Evolutionary conservation across 345 rosid genomes (phyloP), one percentile per base, ranked within the genome.

Genomic region (Arabidopsis arenosa): DNA sequence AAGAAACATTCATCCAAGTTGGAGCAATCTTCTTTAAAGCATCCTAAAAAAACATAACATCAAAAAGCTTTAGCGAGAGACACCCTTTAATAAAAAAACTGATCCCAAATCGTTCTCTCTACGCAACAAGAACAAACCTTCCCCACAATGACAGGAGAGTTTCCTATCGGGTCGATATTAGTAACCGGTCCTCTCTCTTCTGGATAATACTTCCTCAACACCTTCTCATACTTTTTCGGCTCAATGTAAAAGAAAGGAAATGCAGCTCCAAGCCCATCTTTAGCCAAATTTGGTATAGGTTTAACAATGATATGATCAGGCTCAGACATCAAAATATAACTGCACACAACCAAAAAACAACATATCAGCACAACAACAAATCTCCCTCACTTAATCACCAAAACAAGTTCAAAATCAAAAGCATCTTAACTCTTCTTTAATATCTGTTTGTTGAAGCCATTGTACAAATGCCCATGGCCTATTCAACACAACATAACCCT

Each of bases 401-500:
- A 43, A 36, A 17, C 23, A 12, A 43, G 60, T 12, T 9, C 33
- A n/a, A 56, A 69, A 11, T 9, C 30, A 47, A 62, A 59, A 66
- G 5, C 28, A 30, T 73, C 18, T 64, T 58, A 88, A 94, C 98
- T 95, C 99, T 86, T 95, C 97, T 82, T 92, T 83, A 43, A 92
- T 92, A 72, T 90, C 85, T 12, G 94, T 86, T 67, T 93, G 84
- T 72, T 84, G 83, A 76, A 95, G 98, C 99, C 99, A 95, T 68
- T 95, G 99, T 55, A 91, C 98, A 83, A 93, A 96, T 18, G 99
- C 98, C 99, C 98, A 89, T 5, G 99, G 99, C 78, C 98, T 86
- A 81, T 96, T 96, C 44, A 91, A 86, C 43, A 96, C 99, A 45
- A 96, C 83, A 83, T 93, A 96, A 47, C 99, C 99, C 98, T 96